A percentile compares a stretch with the other conserved stretches of the same genome.
Conservation (phyloP, 768 basidiomycete genomes). For the Suillus fuscotomentosus region DNA sequence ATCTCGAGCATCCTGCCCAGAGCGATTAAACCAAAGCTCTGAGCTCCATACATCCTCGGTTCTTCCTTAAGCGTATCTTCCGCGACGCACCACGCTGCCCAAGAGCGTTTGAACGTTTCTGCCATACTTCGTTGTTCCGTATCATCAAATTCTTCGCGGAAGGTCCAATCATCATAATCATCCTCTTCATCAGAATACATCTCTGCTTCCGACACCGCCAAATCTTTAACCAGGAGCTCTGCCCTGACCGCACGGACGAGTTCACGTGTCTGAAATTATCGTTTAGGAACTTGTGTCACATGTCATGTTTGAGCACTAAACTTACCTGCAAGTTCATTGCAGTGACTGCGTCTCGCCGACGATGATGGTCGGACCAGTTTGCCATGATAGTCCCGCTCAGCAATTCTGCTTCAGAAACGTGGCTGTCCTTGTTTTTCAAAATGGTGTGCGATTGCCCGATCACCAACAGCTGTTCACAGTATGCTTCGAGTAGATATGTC, state of each 20-base stretch:
- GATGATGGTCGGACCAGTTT: conserved; percentile 41
- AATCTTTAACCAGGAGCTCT: conserved; percentile 25
- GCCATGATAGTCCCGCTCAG: conserved; percentile 46
- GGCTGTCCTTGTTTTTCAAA: conserved; percentile 33
- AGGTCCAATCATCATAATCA: conserved; percentile 27
- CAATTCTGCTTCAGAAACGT: conserved; percentile 41
- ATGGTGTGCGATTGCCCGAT: conserved; percentile 38
- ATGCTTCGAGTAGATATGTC: conserved; percentile 35
- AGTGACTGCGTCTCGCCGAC: conserved; percentile 36
- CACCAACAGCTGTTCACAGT: conserved; percentile 29
- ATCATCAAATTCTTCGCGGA: conserved; percentile 16
- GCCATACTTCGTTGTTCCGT: conserved; percentile 26
- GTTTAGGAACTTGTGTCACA: not conserved
- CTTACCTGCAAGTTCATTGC: conserved; percentile 46
- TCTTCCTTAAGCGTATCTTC: conserved; percentile 26
- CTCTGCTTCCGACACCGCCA: conserved; percentile 6
- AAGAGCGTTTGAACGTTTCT: conserved; percentile 38
- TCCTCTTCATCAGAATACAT: conserved; percentile 22
- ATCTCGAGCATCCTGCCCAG: conserved; percentile 43
- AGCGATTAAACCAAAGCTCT: conserved; percentile 48
- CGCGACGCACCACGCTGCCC: conserved; percentile 44
- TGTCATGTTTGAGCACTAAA: not conserved
- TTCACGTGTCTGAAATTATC: conserved; percentile 35
- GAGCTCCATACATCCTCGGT: conserved; percentile 35
- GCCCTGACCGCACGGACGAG: conserved; percentile 36